Conservation (phyloP, 1,284 basidiomycete species). For the Ceratobasidium theobromae region DNA sequence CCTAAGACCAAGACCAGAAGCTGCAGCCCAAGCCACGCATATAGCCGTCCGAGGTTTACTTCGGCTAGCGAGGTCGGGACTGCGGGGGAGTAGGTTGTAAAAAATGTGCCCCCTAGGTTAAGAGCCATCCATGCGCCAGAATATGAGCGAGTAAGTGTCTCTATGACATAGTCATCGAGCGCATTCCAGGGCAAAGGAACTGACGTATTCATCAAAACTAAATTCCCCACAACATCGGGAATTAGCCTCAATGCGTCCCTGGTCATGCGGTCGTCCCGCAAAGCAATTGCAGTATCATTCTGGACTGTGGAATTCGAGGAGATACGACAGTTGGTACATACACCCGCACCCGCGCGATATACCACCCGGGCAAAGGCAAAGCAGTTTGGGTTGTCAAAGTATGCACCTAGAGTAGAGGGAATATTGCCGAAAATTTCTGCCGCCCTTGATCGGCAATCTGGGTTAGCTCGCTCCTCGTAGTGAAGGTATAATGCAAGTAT, state of each 20-base stretch:
- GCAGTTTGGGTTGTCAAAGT: background rate
- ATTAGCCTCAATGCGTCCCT: background rate
- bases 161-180: background rate
- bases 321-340: background rate
- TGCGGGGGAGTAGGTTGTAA: background rate
- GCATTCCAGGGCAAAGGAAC: background rate
- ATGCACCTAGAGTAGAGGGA: background rate
- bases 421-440: background rate
- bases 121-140: background rate
- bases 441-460: background rate
- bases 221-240: background rate
- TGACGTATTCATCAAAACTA: background rate
- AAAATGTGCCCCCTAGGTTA: background rate
- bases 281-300: background rate
- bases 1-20: background rate
- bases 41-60: background rate
- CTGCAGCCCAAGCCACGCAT: background rate
- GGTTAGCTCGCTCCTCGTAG: background rate
- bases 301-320: background rate
- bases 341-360: background rate
- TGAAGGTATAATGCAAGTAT: background rate
- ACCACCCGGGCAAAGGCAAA: background rate
- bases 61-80: background rate
- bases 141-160: background rate
- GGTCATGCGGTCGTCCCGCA: background rate